Evolutionary conservation across 805 yeast genomes (phyloP), one percentile per base, ranked within the genome.

Genomic region (Candida yuanshanica): DNA sequence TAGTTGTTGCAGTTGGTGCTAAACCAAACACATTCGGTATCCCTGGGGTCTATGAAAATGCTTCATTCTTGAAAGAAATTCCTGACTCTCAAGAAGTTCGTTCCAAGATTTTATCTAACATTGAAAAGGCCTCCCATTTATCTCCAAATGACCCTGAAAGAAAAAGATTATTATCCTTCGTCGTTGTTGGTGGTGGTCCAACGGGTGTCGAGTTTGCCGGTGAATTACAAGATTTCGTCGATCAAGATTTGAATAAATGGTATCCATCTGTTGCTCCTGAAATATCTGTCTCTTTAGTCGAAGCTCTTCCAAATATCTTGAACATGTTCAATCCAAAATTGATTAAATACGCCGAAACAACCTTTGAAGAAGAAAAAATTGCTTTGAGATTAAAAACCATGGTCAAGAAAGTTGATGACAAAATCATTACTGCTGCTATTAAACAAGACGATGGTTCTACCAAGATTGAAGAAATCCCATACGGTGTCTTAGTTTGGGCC

Each of bases 131-230:
- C 33, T 79, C 84, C 53, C 70, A 83, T 50, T 75, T 89, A 53
- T 86, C 93, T 43, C 75, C 75, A 52, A 63, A 65, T 22, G 86
- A 79, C 52, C 80, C 81, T 17, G 95, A 86, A 62, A 79, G 97
- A 66, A 77, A 79, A 66, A 79, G 95, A 63, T 74, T 91, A 55
- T 75, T 90, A 61, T 83, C 82, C 48, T 81, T 89, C 55, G 91
- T 91, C 48, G 95, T 91, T 48, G 95, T 93, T 52, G 98, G 98
- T 58, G 98, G 97, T 66, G 98, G 98, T 50, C 97, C 98, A 62
- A 90, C 98, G 34, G 98, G 98, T 70, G 96, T 90, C 48, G 97
- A 89, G 69, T 84, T 89, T 56, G 96, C 97, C 52, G 98, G 95
- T 58, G 97, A 91, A 68, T 70, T 90, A 55, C 95, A 85, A 68